Evolutionary conservation across 1,139 yeast genomes (phyloP).

Genomic region (Arxiozyma slooffiae): DNA sequence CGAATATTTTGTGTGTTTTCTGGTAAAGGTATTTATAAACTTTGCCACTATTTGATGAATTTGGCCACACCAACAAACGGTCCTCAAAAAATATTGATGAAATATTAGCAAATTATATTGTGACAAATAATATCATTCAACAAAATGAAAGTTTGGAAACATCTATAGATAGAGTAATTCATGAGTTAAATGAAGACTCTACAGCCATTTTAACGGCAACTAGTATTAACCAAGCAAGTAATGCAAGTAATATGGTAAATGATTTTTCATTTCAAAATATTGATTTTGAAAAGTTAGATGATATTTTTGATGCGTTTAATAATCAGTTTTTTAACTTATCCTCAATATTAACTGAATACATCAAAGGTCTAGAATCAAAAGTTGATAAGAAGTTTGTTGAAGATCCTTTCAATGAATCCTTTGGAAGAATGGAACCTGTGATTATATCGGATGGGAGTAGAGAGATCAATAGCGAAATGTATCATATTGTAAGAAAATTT

Average conservation of each 20-base stretch:
- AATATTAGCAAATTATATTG: constrained; percentile 25
- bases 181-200: constrained; percentile 27
- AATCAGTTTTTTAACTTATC: constrained; percentile 13
- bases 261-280: constrained; percentile 28
- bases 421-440: constrained; percentile 21
- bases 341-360: constrained; percentile 16
- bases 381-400: constrained; percentile 27
- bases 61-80: constrained; percentile 30
- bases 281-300: constrained; percentile 27
- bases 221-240: constrained; percentile 26
- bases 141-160: constrained; percentile 23
- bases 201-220: constrained; percentile 31
- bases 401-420: constrained; percentile 27
- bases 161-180: constrained; percentile 24
- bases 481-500: constrained; percentile 26
- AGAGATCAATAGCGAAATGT: constrained; percentile 26
- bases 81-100: constrained; percentile 28
- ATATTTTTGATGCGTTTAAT: constrained; percentile 22
- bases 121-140: constrained; percentile 21
- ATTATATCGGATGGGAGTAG: constrained; percentile 27
- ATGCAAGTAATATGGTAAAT: constrained; percentile 24
- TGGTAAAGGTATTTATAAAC: constrained; percentile 72
- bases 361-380: constrained; percentile 15
- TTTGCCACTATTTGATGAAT: constrained; percentile 52
- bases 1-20: constrained; percentile 87